Evolutionary conservation across 441 rosid genomes (phyloP).

Genomic region (Breynia disticha): DNA sequence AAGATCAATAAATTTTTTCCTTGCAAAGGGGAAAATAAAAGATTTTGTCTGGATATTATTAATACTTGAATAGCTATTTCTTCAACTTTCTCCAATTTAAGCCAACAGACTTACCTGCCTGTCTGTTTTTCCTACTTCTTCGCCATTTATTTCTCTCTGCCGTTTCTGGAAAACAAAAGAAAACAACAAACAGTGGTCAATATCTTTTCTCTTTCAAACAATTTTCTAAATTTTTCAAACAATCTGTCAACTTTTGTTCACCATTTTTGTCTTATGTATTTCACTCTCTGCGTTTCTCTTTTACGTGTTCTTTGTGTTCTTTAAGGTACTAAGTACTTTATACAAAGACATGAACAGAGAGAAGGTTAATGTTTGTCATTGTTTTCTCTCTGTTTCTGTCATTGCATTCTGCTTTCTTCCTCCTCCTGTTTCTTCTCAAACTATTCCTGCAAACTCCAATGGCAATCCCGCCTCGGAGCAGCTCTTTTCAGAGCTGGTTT

Average conservation of each 20-base stretch:
- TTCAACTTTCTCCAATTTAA: background rate
- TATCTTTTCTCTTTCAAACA: background rate
- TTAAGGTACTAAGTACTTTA: no score
- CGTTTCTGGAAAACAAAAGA: conserved; percentile 25
- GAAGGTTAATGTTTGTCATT: conserved; percentile 8
- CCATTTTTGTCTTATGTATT: no score
- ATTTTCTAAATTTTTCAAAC: background rate
- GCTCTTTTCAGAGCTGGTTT: conserved; percentile 32
- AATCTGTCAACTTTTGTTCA: no score
- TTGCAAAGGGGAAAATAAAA: no score
- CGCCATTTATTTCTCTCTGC: conserved; percentile 58
- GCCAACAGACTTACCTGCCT: background rate
- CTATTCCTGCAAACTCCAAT: conserved; percentile 1
- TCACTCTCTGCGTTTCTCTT: no score
- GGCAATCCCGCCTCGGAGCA: conserved; percentile 29
- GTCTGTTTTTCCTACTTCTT: conserved; percentile 19
- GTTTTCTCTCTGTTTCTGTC: conserved; percentile 21
- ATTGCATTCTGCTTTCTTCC: conserved; percentile 11
- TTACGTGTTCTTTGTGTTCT: no score
- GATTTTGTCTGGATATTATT: no score
- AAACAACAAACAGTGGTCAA: conserved; percentile 8
- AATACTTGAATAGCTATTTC: no score
- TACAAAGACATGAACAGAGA: conserved; percentile 32
- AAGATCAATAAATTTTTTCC: no score
- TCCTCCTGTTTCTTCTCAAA: conserved; percentile 24